Conservation (phyloP, 2,329 filamentous ascomycete species). For the Aspergillus hiratsukae region DNA sequence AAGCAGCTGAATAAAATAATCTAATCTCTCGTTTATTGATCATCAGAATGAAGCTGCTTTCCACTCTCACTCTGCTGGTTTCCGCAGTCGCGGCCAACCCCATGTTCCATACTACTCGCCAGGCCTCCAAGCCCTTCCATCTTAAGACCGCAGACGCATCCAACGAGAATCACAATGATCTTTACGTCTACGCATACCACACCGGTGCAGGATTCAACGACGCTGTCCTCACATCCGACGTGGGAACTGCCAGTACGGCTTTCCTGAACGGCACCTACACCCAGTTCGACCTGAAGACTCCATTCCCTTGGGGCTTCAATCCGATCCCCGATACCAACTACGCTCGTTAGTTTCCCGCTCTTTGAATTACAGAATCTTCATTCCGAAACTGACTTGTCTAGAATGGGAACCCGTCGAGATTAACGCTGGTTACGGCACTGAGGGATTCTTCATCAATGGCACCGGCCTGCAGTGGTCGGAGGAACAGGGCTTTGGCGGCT, state of each 20-base stretch:
- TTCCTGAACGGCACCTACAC: slow-evolving; percentile 33
- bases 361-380: too few relatives aligned
- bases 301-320: slow-evolving; percentile 30
- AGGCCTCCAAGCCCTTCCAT: slow-evolving; percentile 24
- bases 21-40: neutral
- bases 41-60: slow-evolving; percentile 25
- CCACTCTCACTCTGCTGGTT: slow-evolving; percentile 25
- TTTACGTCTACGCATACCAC: slow-evolving; percentile 37
- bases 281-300: slow-evolving; percentile 25
- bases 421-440: slow-evolving; percentile 28
- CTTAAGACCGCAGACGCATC: slow-evolving; percentile 30
- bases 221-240: slow-evolving; percentile 28
- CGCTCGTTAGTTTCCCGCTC: slow-evolving; percentile 26
- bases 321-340: slow-evolving; percentile 27
- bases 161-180: slow-evolving; percentile 27
- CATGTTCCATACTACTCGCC: slow-evolving; percentile 12
- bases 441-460: slow-evolving; percentile 29
- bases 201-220: slow-evolving; percentile 39
- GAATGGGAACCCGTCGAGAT: slow-evolving; percentile 35
- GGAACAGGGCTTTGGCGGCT: slow-evolving; percentile 33
- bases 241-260: slow-evolving; percentile 19
- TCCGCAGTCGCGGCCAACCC: slow-evolving; percentile 24
- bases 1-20: neutral
- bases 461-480: slow-evolving; percentile 24
- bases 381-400: slow-evolving; percentile 14